Evolutionary conservation across 257 asterid species (phyloP), one percentile per base, ranked within the genome.

Genomic region (Nicotiana undulata): DNA sequence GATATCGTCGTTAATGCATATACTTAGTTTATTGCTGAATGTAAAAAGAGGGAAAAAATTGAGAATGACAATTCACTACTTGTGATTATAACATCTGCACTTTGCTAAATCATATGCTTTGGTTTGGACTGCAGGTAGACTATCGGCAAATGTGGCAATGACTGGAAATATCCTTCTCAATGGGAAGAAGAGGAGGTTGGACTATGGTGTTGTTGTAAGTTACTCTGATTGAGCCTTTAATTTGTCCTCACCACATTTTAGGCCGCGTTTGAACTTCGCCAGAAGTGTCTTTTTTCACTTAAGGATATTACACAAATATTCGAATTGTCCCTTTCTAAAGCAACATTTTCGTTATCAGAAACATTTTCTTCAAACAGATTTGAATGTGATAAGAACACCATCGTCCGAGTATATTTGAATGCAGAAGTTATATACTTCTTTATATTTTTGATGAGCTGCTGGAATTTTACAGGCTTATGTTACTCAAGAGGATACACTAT

Each of bases 201-300:
- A 90, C 84, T 92, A 90, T 51, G 99, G 99, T 28, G 92, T 83
- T 61, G 95, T 94, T 72, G 99, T 95, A 87, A 93, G 98, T 86
- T 18, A 44, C 51, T 80, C 79, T n/a, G 28, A 24, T 17, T 46
- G 6, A 52, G 22, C 59, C 40, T 20, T 56, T 22, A 12, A 22
- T 46, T 37, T 61, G 20, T 44, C 7, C 28, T 12, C 3, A 22
- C 72, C 11, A 22, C 77, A 66, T 18, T 65, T 66, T 66, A 66
- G 52, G 16, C 53, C 32, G 4, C 18, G 1, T 1, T 60, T 13
- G 24, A 24, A 24, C 66, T 61, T 58, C 22, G 29, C 63, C 63
- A 20, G 1, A 32, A 31, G 51, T 40, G 15, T 32, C 51, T 26
- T 31, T 40, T 3, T 65, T 65, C 12, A 0, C 51, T 65, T 32